Evolutionary conservation across 495 filamentous ascomycete species (phyloP).

Genomic region (Lentithecium fluviatile): DNA sequence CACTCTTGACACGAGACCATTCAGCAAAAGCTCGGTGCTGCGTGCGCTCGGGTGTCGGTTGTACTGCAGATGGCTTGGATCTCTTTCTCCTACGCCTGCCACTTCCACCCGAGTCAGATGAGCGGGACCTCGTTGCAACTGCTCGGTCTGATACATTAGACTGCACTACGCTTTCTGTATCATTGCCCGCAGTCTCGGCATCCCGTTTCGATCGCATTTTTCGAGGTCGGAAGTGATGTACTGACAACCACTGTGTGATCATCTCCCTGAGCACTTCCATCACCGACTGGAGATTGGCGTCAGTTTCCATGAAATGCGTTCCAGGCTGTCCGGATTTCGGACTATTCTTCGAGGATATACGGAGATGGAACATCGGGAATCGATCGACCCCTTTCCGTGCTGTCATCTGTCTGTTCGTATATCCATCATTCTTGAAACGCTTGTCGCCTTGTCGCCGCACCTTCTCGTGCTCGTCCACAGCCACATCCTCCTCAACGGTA

Average conservation of each 20-base stretch:
- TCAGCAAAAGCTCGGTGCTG: constrained; percentile 48
- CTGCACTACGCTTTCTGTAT: background rate
- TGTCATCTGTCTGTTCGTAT: constrained; percentile 58
- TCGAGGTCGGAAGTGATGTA: constrained; percentile 41
- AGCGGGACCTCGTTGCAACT: background rate
- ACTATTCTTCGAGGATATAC: constrained; percentile 53
- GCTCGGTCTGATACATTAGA: background rate
- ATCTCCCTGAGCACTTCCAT: constrained; percentile 36
- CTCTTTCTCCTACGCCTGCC: constrained; percentile 26
- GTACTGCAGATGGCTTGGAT: background rate
- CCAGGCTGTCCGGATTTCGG: constrained; percentile 16
- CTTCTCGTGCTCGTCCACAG: constrained; percentile 43
- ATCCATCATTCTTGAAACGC: constrained; percentile 50
- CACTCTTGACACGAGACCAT: constrained; percentile 71
- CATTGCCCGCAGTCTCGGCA: background rate
- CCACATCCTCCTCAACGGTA: constrained; percentile 49
- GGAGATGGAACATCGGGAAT: constrained; percentile 90
- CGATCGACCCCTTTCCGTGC: constrained; percentile 68
- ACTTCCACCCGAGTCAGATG: background rate
- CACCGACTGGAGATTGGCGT: constrained; percentile 49
- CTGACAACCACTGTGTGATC: constrained; percentile 43
- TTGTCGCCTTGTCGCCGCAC: constrained; percentile 44
- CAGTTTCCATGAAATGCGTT: constrained; percentile 44
- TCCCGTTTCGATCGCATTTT: constrained; percentile 10
- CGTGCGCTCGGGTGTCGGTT: background rate